Evolutionary conservation across 1,284 basidiomycete species (phyloP).

Genomic region (Trichosporon asahii): DNA sequence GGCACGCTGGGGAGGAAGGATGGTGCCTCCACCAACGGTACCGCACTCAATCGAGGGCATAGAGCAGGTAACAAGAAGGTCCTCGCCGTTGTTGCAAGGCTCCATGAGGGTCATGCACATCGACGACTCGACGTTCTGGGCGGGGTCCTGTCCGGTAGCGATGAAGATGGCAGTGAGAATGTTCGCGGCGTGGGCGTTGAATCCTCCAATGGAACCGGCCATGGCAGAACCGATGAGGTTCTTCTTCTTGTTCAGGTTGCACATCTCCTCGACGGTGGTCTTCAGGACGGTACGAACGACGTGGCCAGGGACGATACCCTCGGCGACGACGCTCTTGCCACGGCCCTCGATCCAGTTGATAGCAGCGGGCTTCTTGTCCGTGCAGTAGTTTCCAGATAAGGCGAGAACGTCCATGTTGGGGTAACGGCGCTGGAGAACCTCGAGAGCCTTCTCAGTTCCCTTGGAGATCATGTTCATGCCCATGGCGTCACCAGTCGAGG

Average conservation of each 20-base stretch:
- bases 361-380: constrained; percentile 98
- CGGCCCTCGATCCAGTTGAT: constrained; percentile 99
- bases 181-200: constrained; percentile 98
- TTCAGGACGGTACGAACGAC: constrained; percentile 88
- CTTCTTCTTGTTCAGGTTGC: constrained; percentile 95
- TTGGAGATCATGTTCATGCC: constrained; percentile 99
- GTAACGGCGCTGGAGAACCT: constrained; percentile 73
- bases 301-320: constrained; percentile 85
- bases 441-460: constrained; percentile 90
- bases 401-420: constrained; percentile 93
- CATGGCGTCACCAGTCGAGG: constrained; percentile 97
- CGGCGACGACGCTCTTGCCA: constrained; percentile 95
- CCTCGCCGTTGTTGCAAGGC: constrained; percentile 83
- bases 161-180: constrained; percentile 94
- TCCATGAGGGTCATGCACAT: constrained; percentile 99
- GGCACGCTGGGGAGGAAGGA: constrained; percentile 80
- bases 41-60: constrained; percentile 98
- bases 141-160: constrained; percentile 97
- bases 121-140: constrained; percentile 97
- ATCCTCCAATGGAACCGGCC: constrained; percentile 95
- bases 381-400: constrained; percentile 97
- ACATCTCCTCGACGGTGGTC: constrained; percentile 86
- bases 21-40: constrained; percentile 92
- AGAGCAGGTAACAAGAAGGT: constrained; percentile 84
- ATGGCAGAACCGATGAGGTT: constrained; percentile 96